Conservation (phyloP, 2,329 filamentous ascomycete species). For the Fusarium sp. region DNA sequence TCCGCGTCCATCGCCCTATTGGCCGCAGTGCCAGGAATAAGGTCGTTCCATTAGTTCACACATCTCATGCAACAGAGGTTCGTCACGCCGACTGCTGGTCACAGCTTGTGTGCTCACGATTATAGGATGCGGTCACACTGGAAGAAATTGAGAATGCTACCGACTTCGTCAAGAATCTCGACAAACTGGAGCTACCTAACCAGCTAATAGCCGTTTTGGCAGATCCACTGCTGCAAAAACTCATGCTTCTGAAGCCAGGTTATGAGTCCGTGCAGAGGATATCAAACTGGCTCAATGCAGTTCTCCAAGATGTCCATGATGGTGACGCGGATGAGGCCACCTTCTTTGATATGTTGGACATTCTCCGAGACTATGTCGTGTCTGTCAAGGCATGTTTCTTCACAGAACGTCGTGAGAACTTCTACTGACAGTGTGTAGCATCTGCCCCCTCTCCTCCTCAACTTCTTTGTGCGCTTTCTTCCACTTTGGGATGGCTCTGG, state of each 20-base stretch:
- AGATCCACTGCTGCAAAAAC: constrained; percentile 83
- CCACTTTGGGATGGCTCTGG: constrained; percentile 72
- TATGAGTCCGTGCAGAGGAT: constrained; percentile 65
- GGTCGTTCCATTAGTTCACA: constrained; percentile 77
- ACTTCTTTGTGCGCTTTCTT: constrained; percentile 67
- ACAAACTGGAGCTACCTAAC: constrained; percentile 84
- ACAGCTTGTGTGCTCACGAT: constrained; percentile 27
- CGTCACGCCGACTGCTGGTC: constrained; percentile 31
- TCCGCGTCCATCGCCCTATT: constrained; percentile 70
- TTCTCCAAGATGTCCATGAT: constrained; percentile 67
- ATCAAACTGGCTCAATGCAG: constrained; percentile 70
- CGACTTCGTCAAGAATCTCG: constrained; percentile 78
- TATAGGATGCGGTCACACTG: constrained; percentile 72
- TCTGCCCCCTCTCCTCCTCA: constrained; percentile 63
- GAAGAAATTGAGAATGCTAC: constrained; percentile 82
- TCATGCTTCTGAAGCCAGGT: constrained; percentile 74
- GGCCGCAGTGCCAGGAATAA: constrained; percentile 51
- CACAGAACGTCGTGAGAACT: background rate
- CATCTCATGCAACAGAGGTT: constrained; percentile 78
- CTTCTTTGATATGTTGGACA: constrained; percentile 67
- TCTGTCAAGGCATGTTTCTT: constrained; percentile 65
- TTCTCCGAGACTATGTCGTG: constrained; percentile 68
- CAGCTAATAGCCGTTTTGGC: constrained; percentile 83
- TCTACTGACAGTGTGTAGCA: constrained; percentile 51
- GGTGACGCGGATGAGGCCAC: constrained; percentile 64